Conservation (phyloP, 2,329 filamentous ascomycete species). For the Monascus ruber region DNA sequence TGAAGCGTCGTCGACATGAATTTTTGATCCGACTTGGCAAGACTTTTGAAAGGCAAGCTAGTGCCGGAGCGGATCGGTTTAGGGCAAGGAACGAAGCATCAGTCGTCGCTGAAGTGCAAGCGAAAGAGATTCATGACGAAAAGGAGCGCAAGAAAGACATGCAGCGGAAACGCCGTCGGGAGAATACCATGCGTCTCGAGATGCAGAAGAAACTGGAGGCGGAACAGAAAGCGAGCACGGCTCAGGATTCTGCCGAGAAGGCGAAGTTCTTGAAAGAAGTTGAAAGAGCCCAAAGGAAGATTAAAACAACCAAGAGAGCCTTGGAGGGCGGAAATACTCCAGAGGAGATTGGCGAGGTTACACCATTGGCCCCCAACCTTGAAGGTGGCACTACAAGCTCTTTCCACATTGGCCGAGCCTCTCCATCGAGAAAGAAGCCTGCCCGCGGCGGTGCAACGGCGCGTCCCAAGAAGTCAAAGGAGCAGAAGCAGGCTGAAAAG, state of each 20-base stretch:
- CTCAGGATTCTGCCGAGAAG: constrained; percentile 71
- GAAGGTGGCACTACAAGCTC: constrained; percentile 78
- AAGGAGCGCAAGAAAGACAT: constrained; percentile 99
- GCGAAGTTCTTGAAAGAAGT: constrained; percentile 73
- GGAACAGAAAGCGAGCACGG: constrained; percentile 63
- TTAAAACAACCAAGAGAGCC: constrained; percentile 76
- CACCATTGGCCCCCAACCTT: constrained; percentile 64
- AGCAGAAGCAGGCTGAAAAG: constrained; percentile 58
- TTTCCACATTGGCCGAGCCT: constrained; percentile 57
- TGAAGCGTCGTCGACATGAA: constrained; percentile 48
- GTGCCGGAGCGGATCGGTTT: constrained; percentile 64
- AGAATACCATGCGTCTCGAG: constrained; percentile 88
- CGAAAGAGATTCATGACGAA: constrained; percentile 81
- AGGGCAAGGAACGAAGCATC: constrained; percentile 65
- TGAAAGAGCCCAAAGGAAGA: constrained; percentile 84
- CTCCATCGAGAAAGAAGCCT: constrained; percentile 40
- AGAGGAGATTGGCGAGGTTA: constrained; percentile 62
- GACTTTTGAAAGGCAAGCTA: constrained; percentile 55
- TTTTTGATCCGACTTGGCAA: constrained; percentile 45
- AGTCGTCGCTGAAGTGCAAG: constrained; percentile 75
- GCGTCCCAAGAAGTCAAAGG: constrained; percentile 77
- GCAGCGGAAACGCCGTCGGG: constrained; percentile 89
- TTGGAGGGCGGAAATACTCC: constrained; percentile 67
- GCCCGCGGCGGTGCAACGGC: constrained; percentile 42
- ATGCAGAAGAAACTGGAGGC: constrained; percentile 71